These are phyloP conservation scores for Trichoderma sp. DNA, from an alignment of 2,329 filamentous ascomycete genomes.

Conservation along the genomic window DNA sequence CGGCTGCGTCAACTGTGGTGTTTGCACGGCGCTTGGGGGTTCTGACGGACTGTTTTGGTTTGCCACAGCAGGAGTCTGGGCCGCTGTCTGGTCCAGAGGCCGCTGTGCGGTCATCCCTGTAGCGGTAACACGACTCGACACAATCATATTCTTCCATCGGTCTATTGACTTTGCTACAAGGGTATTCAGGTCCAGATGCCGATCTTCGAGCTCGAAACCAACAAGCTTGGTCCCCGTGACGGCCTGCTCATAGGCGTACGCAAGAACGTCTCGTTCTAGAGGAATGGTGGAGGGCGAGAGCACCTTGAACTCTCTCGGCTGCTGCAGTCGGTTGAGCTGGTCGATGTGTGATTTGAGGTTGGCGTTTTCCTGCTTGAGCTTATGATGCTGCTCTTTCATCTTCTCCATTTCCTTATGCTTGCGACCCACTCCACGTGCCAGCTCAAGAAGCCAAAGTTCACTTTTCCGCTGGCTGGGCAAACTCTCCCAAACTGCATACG, in stretches of 20 bases:
- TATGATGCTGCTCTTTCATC: constrained; percentile 50
- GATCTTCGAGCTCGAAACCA: constrained; percentile 51
- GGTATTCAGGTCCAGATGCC: constrained; percentile 50
- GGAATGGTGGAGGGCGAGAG: constrained; percentile 52
- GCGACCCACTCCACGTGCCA: constrained; percentile 58
- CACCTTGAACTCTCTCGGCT: constrained; percentile 59
- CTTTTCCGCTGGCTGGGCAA: constrained; percentile 56
- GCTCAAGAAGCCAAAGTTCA: constrained; percentile 61
- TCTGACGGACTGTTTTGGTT: constrained; percentile 27
- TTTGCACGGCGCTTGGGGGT: constrained; percentile 27
- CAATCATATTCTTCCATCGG: constrained; percentile 61
- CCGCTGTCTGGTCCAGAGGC: constrained; percentile 41
- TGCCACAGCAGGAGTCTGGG: constrained; percentile 24
- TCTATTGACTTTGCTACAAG: constrained; percentile 56
- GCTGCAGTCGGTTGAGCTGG: constrained; percentile 56
- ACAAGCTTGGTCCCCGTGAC: constrained; percentile 40
- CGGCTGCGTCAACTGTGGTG: constrained; percentile 25
- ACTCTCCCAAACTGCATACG: constrained; percentile 73
- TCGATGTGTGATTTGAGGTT: constrained; percentile 59
- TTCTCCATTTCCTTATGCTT: constrained; percentile 55
- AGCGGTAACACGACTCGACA: constrained; percentile 45
- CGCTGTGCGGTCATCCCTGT: constrained; percentile 51
- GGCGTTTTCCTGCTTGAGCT: constrained; percentile 54
- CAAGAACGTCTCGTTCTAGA: constrained; percentile 49
- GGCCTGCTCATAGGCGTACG: constrained; percentile 46